Base-by-base conservation (phyloP, 225 moss, liverwort and hornwort species). In the Lunularia cruciata region DNA sequence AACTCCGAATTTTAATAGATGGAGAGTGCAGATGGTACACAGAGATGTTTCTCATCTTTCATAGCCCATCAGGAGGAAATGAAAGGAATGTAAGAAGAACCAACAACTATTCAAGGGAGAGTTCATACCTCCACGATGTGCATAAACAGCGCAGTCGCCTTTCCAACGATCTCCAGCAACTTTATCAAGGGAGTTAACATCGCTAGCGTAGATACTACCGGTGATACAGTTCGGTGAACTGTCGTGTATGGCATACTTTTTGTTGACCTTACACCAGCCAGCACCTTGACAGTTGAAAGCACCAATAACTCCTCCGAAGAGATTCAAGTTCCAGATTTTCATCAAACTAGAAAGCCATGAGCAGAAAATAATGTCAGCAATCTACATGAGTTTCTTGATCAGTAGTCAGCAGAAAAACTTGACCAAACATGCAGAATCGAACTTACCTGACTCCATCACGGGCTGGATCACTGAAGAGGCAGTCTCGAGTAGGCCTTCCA, bases 291-390 rank as follows among this genome's bases (percentile, higher is more conserved):
- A 99, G 19, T 99, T 99, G 81, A 99, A 99, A 62, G 81, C 84
- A 72, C 89, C 93, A 18, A 99, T 54, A 69, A 99, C 85, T 62
- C 98, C 98, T 58, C 93, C 90, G 34, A 78, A 84, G 67, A 81
- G 85, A 73, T 99, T 99, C 93, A 91, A 84, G 76, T 99, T 99
- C 98, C 98, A 99, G 30, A 99, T 88, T 76, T 93, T 99, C 62
- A 99, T 57, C 78, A 99, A 78, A 71, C 88, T 88, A 71, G 16
- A 12, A 38, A 64, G 28, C 16, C 18, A 60, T 16, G 3, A 22
- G 26, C 11, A 2, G 13, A 5, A 5, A 26, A 16, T 8, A 40
- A 11, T 45, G 28, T 63, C 63, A 63, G 63, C 6, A 7, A n/a
- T 30, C 45, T 45, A 28, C 25, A 3, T 32, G 32, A 5, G 19